phyloP scores from a whole-genome alignment of 768 basidiomycete genomes.

The Exidia glandulosa region DNA sequence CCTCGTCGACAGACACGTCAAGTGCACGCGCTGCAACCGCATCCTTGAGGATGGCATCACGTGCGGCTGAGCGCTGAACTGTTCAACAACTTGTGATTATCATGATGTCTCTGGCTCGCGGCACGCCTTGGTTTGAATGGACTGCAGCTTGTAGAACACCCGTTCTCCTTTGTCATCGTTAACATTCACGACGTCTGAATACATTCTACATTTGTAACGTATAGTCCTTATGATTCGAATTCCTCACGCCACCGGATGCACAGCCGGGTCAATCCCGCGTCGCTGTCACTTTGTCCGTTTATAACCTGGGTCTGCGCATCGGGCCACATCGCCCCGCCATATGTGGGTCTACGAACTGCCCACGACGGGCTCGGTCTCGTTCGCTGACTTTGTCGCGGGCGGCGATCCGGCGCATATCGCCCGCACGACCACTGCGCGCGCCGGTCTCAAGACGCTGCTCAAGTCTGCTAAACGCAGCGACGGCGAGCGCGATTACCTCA shows the following conservation, averaged over 20 bases:
- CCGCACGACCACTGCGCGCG: conserved; percentile 68
- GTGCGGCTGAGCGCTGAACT: background rate
- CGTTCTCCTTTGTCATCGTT: too few species aligned
- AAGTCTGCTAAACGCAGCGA: conserved; percentile 69
- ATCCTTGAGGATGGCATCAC: conserved; percentile 26
- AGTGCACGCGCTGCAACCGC: conserved; percentile 42
- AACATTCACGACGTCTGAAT: too few species aligned
- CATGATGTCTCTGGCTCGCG: too few species aligned
- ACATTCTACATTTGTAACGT: too few species aligned
- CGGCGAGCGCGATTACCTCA: conserved; percentile 71
- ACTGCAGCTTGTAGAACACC: too few species aligned
- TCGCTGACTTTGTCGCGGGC: conserved; percentile 49
- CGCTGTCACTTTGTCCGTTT: too few species aligned
- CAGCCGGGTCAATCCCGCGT: too few species aligned
- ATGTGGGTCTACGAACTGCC: conserved; percentile 58
- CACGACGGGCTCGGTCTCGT: conserved; percentile 73
- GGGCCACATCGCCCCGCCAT: background rate
- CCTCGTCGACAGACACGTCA: conserved; percentile 59
- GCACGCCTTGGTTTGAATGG: too few species aligned
- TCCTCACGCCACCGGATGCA: too few species aligned
- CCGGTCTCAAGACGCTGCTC: conserved; percentile 63
- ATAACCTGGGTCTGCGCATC: too few species aligned
- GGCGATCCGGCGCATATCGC: conserved; percentile 51
- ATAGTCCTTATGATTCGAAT: too few species aligned
- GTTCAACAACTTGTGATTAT: too few species aligned